Percentiles rank a stretch among this genome's conserved stretches.
phyloP scores from a whole-genome alignment of 371 early-diverging fungal species.

The Mucor saturninus region DNA sequence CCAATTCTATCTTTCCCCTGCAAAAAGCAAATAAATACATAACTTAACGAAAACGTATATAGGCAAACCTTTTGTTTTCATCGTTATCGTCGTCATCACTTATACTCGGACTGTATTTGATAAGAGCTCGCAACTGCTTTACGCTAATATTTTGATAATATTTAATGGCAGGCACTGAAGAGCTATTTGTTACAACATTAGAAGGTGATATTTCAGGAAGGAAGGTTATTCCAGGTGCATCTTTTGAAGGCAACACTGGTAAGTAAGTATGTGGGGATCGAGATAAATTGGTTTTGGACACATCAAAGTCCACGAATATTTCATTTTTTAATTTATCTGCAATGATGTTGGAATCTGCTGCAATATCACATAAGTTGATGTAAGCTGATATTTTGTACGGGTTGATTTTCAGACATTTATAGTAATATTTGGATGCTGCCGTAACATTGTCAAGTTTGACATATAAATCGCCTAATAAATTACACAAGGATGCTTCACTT shows the following conservation, averaged over 20 bases:
- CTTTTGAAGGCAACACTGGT: slow-evolving; percentile 15
- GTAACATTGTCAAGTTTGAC: slow-evolving; percentile 38
- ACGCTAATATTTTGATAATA: slow-evolving; percentile 30
- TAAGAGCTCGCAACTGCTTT: slow-evolving; percentile 34
- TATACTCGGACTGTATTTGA: slow-evolving; percentile 11
- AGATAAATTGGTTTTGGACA: slow-evolving; percentile 8
- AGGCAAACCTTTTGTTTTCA: slow-evolving; percentile 10
- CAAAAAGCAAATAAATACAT: not conserved
- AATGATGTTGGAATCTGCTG: slow-evolving; percentile 34
- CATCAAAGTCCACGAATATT: slow-evolving; percentile 31
- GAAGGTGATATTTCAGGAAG: not conserved
- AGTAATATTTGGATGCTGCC: slow-evolving; percentile 29
- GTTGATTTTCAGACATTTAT: slow-evolving; percentile 28
- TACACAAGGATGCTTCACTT: slow-evolving; percentile 33
- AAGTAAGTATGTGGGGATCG: slow-evolving; percentile 6
- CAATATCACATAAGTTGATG: slow-evolving; percentile 46
- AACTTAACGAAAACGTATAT: not conserved
- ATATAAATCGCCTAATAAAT: slow-evolving; percentile 48
- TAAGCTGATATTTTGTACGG: slow-evolving; percentile 47
- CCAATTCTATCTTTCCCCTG: slow-evolving; percentile 38
- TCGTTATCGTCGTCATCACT: slow-evolving; percentile 6
- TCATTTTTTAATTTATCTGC: slow-evolving; percentile 25
- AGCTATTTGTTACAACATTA: not conserved
- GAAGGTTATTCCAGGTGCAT: slow-evolving; percentile 4
- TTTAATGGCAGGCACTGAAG: slow-evolving; percentile 31